Percentiles rank a stretch among this genome's conserved stretches.
These are phyloP conservation scores for Apiospora saccharicola DNA, from an alignment of 2,329 filamentous ascomycete genomes.

Conservation along the genomic window DNA sequence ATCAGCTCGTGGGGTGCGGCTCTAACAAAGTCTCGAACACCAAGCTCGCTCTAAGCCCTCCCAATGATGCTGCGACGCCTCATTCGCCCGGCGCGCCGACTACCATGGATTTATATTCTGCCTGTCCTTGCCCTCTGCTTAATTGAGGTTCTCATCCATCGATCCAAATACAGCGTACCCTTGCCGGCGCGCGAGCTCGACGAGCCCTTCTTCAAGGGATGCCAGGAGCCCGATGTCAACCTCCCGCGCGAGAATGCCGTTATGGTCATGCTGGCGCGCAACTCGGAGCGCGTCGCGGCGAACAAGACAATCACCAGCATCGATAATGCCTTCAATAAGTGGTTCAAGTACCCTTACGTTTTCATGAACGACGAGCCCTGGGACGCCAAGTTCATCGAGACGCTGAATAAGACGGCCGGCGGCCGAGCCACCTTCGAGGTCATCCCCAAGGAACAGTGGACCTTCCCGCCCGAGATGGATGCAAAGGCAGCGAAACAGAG, in stretches of 20 bases:
- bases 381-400: slow-evolving; percentile 47
- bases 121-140: slow-evolving; percentile 40
- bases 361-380: slow-evolving; percentile 56
- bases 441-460: slow-evolving; percentile 50
- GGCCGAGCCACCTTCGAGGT: slow-evolving; percentile 51
- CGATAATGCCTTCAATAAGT: slow-evolving; percentile 54
- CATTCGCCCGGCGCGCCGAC: slow-evolving; percentile 41
- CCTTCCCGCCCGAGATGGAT: slow-evolving; percentile 47
- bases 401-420: slow-evolving; percentile 46
- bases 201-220: slow-evolving; percentile 48
- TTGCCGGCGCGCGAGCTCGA: slow-evolving; percentile 47
- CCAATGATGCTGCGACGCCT: slow-evolving; percentile 39
- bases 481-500: slow-evolving; percentile 40
- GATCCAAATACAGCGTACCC: slow-evolving; percentile 44
- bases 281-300: slow-evolving; percentile 50
- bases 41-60: background rate
- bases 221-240: slow-evolving; percentile 47
- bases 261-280: slow-evolving; percentile 56
- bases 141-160: slow-evolving; percentile 46
- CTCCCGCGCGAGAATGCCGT: slow-evolving; percentile 51
- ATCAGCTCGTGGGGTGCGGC: slow-evolving; percentile 17
- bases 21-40: background rate
- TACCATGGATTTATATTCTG: slow-evolving; percentile 42
- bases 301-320: slow-evolving; percentile 49
- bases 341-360: slow-evolving; percentile 55